Percentiles rank a stretch among this genome's conserved stretches.
phyloP scores from a whole-genome alignment of 768 basidiomycete genomes.

The Hebeloma cylindrosporum region DNA sequence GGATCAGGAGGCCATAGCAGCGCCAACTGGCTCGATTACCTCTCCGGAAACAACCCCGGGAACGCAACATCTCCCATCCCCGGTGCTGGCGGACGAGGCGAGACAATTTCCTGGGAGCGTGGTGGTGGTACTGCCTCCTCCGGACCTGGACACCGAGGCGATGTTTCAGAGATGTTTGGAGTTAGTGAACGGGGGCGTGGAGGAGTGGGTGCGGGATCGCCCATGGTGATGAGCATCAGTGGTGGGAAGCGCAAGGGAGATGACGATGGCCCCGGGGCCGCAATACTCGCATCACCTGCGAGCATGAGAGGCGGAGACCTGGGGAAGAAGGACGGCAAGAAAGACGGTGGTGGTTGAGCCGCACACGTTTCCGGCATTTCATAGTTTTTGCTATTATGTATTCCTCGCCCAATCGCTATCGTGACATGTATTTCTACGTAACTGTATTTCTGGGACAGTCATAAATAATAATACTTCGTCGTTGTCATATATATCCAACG shows the following conservation, averaged over 20 bases:
- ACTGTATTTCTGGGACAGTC: no score
- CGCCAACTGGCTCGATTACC: constrained; percentile 32
- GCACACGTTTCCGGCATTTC: no score
- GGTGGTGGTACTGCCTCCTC: background rate
- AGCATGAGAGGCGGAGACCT: constrained; percentile 8
- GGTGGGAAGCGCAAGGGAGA: constrained; percentile 1
- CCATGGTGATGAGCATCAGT: background rate
- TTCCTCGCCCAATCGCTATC: no score
- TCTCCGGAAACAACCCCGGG: constrained; percentile 24
- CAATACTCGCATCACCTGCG: constrained; percentile 8
- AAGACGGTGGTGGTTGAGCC: constrained; percentile 2
- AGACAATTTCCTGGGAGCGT: constrained; percentile 1
- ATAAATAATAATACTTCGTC: no score
- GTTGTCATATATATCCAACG: no score
- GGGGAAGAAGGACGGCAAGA: constrained; percentile 6
- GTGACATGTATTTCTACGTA: no score
- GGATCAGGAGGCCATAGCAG: constrained; percentile 10
- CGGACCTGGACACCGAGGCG: constrained; percentile 1
- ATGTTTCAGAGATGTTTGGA: background rate
- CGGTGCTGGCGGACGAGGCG: background rate
- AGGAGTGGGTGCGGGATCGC: background rate
- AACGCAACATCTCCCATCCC: constrained; percentile 6
- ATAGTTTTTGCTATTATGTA: no score
- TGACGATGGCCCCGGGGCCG: background rate
- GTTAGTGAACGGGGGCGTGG: background rate